Conservation (phyloP, 2,329 filamentous ascomycete genomes). For the Karstenula rhodostoma region DNA sequence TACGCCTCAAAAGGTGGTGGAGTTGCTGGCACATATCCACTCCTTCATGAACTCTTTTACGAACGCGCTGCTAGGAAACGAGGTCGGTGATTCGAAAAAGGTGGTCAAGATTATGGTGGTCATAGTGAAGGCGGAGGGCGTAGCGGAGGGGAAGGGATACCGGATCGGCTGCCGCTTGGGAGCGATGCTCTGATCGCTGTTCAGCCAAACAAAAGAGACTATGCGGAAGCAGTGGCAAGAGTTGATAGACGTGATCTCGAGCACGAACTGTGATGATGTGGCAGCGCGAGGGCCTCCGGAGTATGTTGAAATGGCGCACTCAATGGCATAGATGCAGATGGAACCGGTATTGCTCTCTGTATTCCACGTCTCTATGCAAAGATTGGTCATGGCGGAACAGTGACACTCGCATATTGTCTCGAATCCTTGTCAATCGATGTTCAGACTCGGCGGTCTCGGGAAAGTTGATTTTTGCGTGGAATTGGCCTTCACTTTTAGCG, state of each 20-base stretch:
- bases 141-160: not conserved
- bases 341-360: not conserved
- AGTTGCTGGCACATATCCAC: not conserved
- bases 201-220: not conserved
- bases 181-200: not conserved
- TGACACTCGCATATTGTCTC: too few species aligned
- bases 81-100: constrained; percentile 3
- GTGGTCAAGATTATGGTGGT: constrained; percentile 1
- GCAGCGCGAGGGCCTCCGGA: not conserved
- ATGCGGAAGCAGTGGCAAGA: not conserved
- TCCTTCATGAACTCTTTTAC: not conserved
- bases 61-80: not conserved
- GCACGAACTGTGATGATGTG: not conserved
- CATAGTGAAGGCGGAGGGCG: not conserved
- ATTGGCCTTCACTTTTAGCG: not conserved
- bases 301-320: not conserved
- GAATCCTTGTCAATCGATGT: too few species aligned
- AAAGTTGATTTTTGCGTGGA: not conserved
- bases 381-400: not conserved
- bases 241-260: not conserved
- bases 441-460: too few species aligned
- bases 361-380: not conserved
- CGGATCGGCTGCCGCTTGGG: not conserved
- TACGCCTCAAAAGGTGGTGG: not conserved
- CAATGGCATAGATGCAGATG: not conserved